Conservation (phyloP, 1,284 basidiomycete genomes). For the Malassezia slooffiae region DNA sequence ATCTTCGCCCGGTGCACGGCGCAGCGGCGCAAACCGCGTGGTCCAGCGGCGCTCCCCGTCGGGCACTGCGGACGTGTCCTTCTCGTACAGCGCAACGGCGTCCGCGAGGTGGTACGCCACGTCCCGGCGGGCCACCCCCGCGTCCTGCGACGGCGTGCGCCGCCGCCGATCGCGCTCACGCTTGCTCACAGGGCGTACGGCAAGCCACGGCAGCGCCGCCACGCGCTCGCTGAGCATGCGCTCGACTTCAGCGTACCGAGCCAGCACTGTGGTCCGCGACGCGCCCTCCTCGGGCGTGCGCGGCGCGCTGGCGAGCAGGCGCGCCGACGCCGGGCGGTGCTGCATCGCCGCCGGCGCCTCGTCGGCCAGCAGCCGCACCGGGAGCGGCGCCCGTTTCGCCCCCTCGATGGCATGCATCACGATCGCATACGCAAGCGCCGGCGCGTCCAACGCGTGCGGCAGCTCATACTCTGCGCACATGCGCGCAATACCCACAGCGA, state of each 20-base stretch:
- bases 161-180: slow-evolving; percentile 8
- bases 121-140: neutral
- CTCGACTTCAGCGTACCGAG: slow-evolving; percentile 12
- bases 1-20: too few relatives aligned
- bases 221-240: slow-evolving; percentile 6
- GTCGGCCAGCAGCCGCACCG: slow-evolving; percentile 1
- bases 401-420: slow-evolving; percentile 13
- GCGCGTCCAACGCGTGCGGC: neutral
- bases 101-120: slow-evolving; percentile 4
- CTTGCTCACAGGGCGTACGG: neutral
- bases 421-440: slow-evolving; percentile 13
- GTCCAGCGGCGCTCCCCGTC: neutral
- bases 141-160: neutral
- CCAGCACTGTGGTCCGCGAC: slow-evolving; percentile 6
- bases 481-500: neutral
- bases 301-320: too few relatives aligned
- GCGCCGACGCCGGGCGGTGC: too few relatives aligned
- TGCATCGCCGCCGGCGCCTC: neutral
- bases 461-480: slow-evolving; percentile 1
- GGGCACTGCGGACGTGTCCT: too few relatives aligned
- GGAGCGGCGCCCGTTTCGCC: neutral
- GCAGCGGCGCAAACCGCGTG: neutral
- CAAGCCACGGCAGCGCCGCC: slow-evolving; percentile 9
- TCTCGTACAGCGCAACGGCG: neutral
- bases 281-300: too few relatives aligned